Base-by-base conservation (phyloP, 1,284 basidiomycete genomes). In the Tilletia caries region DNA sequence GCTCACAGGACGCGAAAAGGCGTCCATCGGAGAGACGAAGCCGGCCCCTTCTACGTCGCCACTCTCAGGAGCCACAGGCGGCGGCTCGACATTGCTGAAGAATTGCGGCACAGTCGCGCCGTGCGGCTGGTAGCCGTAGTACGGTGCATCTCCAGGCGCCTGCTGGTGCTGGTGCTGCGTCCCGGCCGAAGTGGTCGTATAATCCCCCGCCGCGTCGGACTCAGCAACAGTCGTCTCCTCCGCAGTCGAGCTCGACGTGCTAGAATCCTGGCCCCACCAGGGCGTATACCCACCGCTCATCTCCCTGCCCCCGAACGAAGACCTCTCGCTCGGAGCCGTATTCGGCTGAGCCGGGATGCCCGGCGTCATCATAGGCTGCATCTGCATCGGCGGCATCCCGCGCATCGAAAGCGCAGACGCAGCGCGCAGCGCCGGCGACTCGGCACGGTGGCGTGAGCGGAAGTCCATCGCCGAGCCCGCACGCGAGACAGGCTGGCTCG, bases 1-100 rank as follows among this genome's bases (percentile, higher is more conserved):
- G 20, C 44, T 34, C 2, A 34, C 67, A 15, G 58, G 41, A 25
- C 25, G 34, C 4, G 86, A 84, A 67, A 86, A 84, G 62, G 85
- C 86, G 77, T 92, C 91, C 91, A 95, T 93, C 8, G 92, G 86
- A n/a, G 91, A 93, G 54, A 94, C 87, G 75, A 95, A 92, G 1
- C 84, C 81, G 50, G 83, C 79, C 3, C 29, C 29, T 8, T 85
- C 82, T 12, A 79, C 79, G 20, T 54, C 72, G 2, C 48, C 70
- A n/a, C n/a, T n/a, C n/a, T n/a, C n/a, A n/a, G n/a, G n/a, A n/a
- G n/a, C n/a, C n/a, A n/a, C 37, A 41, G 37, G 15, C 12, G 69
- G 73, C 27, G 67, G 70, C 8, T 69, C 71, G 70, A 83, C 75
- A 44, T 85, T 86, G 78, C 73, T 75, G 67, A 77, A 68, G 66